Evolutionary conservation across 768 basidiomycete genomes (phyloP), one percentile per base, ranked within the genome.

Genomic region (Lentinula sp.): DNA sequence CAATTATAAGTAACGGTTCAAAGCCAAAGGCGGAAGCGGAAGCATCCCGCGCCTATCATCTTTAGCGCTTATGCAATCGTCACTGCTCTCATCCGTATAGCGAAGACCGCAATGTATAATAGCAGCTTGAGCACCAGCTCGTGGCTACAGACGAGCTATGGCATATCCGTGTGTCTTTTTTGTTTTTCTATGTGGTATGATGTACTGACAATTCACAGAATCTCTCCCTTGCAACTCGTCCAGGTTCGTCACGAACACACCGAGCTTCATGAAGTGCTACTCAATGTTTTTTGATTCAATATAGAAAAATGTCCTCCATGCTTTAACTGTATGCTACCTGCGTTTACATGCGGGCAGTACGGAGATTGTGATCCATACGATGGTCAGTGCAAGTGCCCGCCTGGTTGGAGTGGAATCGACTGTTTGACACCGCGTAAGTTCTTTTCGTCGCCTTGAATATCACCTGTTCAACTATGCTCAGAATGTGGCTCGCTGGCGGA

Each of bases 381-480:
- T 69, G 97, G 97, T 1, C 94, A 97, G 67, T 99, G 97, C 75
- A 88, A 93, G 69, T 99, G 97, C 68, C 94, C 95, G 1, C 83
- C 93, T 45, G 97, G 97, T n/a, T 99, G 95, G 86, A 93, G 94
- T 50, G 97, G 97, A 1, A 89, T 95, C 40, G 96, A 98, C 69
- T 99, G 97, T 75, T 74, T 97, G 57, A 84, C 84, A 7, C 96
- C 97, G 21, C 89, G 95, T 97, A 74, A 52, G 92, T 82, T 5
- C 32, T 1, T 37, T 31, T 11, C 3, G 4, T 35, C 5, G 7
- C 18, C 15, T 42, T 46, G 15, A 42, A 8, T 34, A 61, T n/a
- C 56, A 35, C 35, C 42, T 50, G 39, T 55, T 45, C 8, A 40
- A 43, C 42, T 67, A 4, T 37, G 21, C 31, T 8, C 61, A 97